Base-by-base conservation (phyloP, 352 stramenopile species). In the Globisporangium carolinianum region DNA sequence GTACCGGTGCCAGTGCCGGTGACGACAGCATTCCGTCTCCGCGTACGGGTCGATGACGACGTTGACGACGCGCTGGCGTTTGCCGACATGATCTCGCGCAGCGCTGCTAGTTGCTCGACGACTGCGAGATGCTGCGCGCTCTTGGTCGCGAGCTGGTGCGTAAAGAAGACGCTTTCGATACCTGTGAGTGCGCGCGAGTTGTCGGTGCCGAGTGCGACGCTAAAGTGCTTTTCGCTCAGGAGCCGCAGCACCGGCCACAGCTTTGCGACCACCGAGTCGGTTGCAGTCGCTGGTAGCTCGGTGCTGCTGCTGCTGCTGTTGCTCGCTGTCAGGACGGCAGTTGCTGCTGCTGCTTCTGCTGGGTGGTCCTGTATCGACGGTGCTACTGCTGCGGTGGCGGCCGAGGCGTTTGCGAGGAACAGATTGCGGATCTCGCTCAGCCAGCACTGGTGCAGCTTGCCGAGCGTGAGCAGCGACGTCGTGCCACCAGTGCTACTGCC, bases 141-240 rank as follows among this genome's bases (percentile, higher is more conserved):
- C 5, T 57, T 57, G 0, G 62, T 56, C 0, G 61, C 62, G 24
- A 83, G 50, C n/a, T 65, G 57, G 5, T 83, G 63, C 9, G 74
- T 63, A 3, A 79, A 80, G 36, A 84, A 74, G 17, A 84, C 68
- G 0, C 71, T 55, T 35, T 83, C 68, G 1, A 73, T 57, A 17
- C 68, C 66, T 0, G 74, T 51, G 0, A 67, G 47, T 5, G 69
- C 45, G 10, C 46, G 47, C 0, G 43, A 43, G 4, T 81, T 76
- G 4, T 67, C 62, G 24, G 24, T 32, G 1, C 67, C 65, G 2
- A 81, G 57, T 14, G 76, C 66, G 3, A 83, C 78, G 36, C 78
- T 89, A 47, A 89, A 89, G 54, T 89, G 81, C 49, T 89, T 89
- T 41, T 89, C 78, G 9, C 76, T 81, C 3, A 76, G 51, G 24